These are phyloP conservation scores for Fusarium azukiicola DNA, from an alignment of 2,329 filamentous ascomycete species.

Conservation along the genomic window DNA sequence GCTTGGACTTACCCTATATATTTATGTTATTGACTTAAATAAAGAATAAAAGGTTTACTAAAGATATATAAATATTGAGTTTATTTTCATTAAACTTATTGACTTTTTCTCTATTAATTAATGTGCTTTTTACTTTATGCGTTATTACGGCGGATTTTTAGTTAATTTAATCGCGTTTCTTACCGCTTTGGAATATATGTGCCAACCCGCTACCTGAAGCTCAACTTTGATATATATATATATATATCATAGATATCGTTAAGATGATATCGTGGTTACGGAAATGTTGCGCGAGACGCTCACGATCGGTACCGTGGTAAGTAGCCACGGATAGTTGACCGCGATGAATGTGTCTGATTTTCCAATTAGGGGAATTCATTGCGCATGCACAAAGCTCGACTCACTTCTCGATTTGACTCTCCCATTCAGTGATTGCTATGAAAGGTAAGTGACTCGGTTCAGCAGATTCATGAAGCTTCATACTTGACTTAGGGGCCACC, in stretches of 20 bases:
- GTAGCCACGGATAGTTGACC: not conserved
- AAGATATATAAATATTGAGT: not conserved
- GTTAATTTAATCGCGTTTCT: not conserved
- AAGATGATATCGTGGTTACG: not conserved
- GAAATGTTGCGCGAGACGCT: not conserved
- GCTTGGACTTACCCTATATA: too few relatives aligned
- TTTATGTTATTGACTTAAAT: not conserved
- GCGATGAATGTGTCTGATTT: not conserved
- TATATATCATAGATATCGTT: too few relatives aligned
- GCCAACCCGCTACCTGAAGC: not conserved
- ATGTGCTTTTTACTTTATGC: not conserved
- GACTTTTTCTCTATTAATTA: not conserved
- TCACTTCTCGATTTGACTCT: slow-evolving; percentile 39
- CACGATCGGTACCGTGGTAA: slow-evolving; percentile 25
- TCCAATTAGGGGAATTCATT: not conserved
- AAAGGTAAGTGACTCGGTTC: slow-evolving; percentile 17
- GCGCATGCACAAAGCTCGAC: not conserved
- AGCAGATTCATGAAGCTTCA: fast-evolving
- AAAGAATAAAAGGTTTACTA: not conserved
- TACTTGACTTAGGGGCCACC: slow-evolving; percentile 40
- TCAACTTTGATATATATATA: not conserved
- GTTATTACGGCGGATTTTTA: not conserved
- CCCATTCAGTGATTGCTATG: slow-evolving; percentile 56
- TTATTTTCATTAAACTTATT: not conserved
- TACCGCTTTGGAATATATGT: not conserved